phyloP scores from a whole-genome alignment of 192 early-diverging fungal species.

The Rhizophagus sp. region DNA sequence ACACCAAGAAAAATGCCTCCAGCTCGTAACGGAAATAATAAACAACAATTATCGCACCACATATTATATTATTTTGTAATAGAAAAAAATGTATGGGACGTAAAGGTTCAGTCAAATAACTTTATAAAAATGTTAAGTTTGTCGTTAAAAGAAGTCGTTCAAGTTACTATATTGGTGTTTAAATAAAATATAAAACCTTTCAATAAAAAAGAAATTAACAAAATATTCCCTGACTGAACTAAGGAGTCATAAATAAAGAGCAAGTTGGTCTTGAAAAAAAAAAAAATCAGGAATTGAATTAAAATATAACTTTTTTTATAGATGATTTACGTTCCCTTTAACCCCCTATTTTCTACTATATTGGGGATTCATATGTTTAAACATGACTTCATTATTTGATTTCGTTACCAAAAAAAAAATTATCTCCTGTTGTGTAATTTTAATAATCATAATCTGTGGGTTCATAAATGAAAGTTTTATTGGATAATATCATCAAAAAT shows the following conservation, averaged over 20 bases:
- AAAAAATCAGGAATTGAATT: neutral
- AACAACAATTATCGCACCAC: slow-evolving; percentile 32
- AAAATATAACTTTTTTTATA: neutral
- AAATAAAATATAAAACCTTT: neutral
- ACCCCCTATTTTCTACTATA: neutral
- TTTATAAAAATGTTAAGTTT: neutral
- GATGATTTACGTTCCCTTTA: neutral
- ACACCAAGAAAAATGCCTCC: slow-evolving; percentile 10
- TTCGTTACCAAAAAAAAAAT: neutral
- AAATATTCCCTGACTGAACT: neutral
- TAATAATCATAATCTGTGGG: too few relatives aligned
- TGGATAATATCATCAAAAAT: too few relatives aligned
- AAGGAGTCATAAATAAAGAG: neutral
- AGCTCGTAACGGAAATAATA: slow-evolving; percentile 24
- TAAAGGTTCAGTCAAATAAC: neutral
- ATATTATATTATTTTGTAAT: neutral
- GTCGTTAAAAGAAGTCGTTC: too few relatives aligned
- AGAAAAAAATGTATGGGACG: neutral
- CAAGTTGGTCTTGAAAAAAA: neutral
- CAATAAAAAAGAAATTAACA: neutral
- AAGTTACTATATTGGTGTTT: neutral
- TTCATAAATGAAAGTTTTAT: too few relatives aligned
- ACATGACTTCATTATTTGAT: neutral
- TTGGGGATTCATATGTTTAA: neutral
- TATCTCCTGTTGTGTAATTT: neutral